A percentile compares a stretch with the other conserved stretches of the same genome.
Evolutionary conservation across 352 stramenopile genomes (phyloP).

Genomic region (Phytophthora cajani): DNA sequence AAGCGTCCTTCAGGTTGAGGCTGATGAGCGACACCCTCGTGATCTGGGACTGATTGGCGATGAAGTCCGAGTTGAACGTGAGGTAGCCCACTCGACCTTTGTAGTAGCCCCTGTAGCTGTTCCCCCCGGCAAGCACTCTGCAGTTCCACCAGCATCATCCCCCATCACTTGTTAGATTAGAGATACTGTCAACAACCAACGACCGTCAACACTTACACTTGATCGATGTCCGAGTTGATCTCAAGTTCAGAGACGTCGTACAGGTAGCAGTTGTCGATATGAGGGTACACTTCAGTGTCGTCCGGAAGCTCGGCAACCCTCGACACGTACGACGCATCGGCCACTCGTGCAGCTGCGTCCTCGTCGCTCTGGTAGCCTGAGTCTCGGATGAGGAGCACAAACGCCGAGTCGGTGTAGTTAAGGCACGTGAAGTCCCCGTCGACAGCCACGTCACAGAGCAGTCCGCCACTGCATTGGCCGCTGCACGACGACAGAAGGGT

Average conservation of each 20-base stretch:
- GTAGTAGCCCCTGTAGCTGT: constrained; percentile 24
- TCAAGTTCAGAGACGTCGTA: constrained; percentile 29
- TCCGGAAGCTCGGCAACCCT: constrained; percentile 15
- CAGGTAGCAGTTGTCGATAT: constrained; percentile 31
- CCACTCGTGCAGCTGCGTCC: constrained; percentile 16
- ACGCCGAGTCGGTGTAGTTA: constrained; percentile 34
- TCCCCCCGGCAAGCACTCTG: constrained; percentile 20
- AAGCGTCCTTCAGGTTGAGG: constrained; percentile 31
- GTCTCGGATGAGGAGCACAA: constrained; percentile 28
- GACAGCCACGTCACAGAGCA: constrained; percentile 21
- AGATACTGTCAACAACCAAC: background rate
- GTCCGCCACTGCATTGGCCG: constrained; percentile 15
- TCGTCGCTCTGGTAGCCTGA: constrained; percentile 31
- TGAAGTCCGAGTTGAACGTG: constrained; percentile 30
- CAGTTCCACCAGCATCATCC: background rate
- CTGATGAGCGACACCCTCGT: constrained; percentile 33
- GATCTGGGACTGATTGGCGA: constrained; percentile 36
- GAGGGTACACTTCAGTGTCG: constrained; percentile 23
- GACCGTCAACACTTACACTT: constrained; percentile 22
- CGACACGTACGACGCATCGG: constrained; percentile 18
- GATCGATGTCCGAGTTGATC: constrained; percentile 17
- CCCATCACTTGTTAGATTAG: constrained; percentile 10
- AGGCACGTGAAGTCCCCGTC: constrained; percentile 27
- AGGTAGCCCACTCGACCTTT: constrained; percentile 37
- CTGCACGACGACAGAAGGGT: constrained; percentile 30